These are phyloP conservation scores for Paramecium caudatum DNA, from an alignment of 73 alveolate genomes.

Conservation along the genomic window DNA sequence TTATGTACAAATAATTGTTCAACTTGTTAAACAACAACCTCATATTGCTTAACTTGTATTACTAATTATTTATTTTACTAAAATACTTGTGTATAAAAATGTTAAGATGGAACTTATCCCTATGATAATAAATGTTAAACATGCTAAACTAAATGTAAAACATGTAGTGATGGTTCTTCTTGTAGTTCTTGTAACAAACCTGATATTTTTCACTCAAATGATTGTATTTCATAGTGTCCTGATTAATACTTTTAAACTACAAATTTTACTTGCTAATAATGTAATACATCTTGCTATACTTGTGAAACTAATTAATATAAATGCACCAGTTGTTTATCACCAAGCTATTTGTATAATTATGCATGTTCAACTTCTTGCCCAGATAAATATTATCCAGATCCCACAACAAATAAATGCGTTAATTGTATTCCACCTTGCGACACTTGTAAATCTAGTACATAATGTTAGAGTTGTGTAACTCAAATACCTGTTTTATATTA, in stretches of 20 bases:
- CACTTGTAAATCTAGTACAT: neutral
- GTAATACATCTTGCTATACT: neutral
- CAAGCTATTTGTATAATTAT: neutral
- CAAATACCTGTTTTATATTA: neutral
- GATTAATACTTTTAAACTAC: slow-evolving; percentile 1
- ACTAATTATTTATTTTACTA: neutral
- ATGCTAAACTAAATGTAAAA: slow-evolving; percentile 3
- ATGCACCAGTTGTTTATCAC: neutral
- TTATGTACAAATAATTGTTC: slow-evolving; percentile 1
- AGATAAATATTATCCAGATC: neutral
- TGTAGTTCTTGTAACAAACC: neutral
- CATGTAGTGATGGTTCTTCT: slow-evolving; percentile 3
- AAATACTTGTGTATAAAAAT: neutral
- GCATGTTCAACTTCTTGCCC: neutral
- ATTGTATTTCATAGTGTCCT: slow-evolving; percentile 9
- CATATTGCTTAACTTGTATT: neutral
- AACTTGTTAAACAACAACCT: neutral
- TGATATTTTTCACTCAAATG: neutral
- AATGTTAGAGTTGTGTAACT: slow-evolving; percentile 9
- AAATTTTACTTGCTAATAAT: neutral
- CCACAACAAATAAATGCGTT: neutral
- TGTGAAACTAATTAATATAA: slow-evolving; percentile 7
- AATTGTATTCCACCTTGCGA: neutral
- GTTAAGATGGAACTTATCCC: neutral
- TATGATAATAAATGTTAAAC: neutral